These are phyloP conservation scores for Apophysomyces sp. DNA, from an alignment of 371 early-diverging fungal genomes.

Conservation along the genomic window DNA sequence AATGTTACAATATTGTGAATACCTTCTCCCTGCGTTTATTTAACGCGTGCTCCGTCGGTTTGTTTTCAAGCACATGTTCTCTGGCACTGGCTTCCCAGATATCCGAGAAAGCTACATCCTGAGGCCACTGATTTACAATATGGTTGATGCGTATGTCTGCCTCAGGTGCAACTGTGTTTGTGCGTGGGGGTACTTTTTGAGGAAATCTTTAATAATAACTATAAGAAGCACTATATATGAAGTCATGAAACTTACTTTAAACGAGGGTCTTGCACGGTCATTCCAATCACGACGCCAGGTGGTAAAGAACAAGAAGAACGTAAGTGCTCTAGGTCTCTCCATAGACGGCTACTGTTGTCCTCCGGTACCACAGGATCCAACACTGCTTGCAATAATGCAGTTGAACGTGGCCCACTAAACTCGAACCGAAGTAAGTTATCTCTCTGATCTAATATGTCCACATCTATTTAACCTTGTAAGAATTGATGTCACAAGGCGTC, in stretches of 20 bases:
- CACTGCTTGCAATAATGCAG: slow-evolving; percentile 65
- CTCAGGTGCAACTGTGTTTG: slow-evolving; percentile 29
- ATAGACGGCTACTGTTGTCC: slow-evolving; percentile 22
- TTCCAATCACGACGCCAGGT: slow-evolving; percentile 63
- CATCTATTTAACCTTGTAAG: background rate
- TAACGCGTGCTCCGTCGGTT: slow-evolving; percentile 61
- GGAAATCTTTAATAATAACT: slow-evolving; percentile 56
- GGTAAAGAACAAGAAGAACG: slow-evolving; percentile 70
- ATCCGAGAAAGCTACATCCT: slow-evolving; percentile 43
- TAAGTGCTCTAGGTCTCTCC: slow-evolving; percentile 48
- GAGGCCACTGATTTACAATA: slow-evolving; percentile 62
- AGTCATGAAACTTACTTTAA: slow-evolving; percentile 47
- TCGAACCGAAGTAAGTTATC: slow-evolving; percentile 64
- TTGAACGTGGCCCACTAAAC: slow-evolving; percentile 75
- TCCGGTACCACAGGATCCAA: slow-evolving; percentile 33
- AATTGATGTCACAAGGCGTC: background rate
- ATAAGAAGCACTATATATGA: slow-evolving; percentile 8
- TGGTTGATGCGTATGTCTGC: slow-evolving; percentile 22
- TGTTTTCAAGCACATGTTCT: slow-evolving; percentile 33
- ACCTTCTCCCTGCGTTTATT: slow-evolving; percentile 67
- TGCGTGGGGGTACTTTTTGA: slow-evolving; percentile 62
- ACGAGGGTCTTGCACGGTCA: slow-evolving; percentile 75
- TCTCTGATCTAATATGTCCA: slow-evolving; percentile 33
- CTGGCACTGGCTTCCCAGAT: slow-evolving; percentile 66
- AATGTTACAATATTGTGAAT: background rate